phyloP scores from a whole-genome alignment of 768 basidiomycete species.

The Lactarius hatsudake region DNA sequence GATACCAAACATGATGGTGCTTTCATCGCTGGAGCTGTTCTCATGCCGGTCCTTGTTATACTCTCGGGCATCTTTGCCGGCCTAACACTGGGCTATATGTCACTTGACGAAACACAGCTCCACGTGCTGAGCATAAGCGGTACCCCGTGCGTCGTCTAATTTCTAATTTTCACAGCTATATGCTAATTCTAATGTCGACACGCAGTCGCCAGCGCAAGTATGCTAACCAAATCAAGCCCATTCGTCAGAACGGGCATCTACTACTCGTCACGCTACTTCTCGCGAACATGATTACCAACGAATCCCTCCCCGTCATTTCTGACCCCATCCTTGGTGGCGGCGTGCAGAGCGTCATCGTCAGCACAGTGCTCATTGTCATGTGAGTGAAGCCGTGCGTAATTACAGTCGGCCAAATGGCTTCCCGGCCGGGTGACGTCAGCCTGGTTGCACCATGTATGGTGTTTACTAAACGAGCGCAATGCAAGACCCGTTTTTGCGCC shows the following conservation, averaged over 20 bases:
- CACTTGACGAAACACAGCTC: constrained; percentile 88
- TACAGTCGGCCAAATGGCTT: neutral
- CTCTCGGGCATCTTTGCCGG: constrained; percentile 88
- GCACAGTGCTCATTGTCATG: constrained; percentile 86
- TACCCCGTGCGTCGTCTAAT: constrained; percentile 55
- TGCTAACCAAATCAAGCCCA: constrained; percentile 82
- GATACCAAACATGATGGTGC: constrained; percentile 27
- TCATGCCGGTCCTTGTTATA: constrained; percentile 83
- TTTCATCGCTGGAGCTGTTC: constrained; percentile 45
- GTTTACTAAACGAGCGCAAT: neutral
- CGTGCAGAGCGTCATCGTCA: constrained; percentile 70
- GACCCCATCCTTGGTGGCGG: constrained; percentile 81
- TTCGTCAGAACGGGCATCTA: constrained; percentile 79
- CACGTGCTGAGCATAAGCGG: constrained; percentile 84
- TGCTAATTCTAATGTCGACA: constrained; percentile 9
- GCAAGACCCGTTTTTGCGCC: neutral
- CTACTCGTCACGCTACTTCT: constrained; percentile 79
- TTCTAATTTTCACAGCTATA: constrained; percentile 12
- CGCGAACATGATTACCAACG: constrained; percentile 92
- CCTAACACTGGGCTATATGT: constrained; percentile 90
- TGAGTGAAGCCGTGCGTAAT: constrained; percentile 40
- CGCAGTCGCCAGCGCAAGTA: constrained; percentile 74
- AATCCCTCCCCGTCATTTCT: constrained; percentile 79
- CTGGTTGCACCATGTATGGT: neutral
- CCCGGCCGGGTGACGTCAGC: constrained; percentile 5